Conservation (phyloP, 495 filamentous ascomycete genomes). For the Penicillium paxilli region DNA sequence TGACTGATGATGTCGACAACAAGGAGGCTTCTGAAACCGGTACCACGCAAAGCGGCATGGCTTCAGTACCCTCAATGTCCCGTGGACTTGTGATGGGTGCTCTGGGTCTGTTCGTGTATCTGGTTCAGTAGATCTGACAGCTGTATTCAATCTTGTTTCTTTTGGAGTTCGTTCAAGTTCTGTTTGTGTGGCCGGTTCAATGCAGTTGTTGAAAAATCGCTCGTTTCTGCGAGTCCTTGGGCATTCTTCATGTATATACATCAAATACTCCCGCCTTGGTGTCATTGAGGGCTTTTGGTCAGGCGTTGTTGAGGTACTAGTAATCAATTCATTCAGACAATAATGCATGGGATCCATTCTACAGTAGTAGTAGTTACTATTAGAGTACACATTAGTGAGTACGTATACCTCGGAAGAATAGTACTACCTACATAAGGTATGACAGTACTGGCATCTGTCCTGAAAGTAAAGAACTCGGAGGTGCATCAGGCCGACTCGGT, state of each 20-base stretch:
- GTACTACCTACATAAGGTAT: no score
- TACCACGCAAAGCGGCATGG: constrained; percentile 16
- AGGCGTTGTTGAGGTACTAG: constrained; percentile 15
- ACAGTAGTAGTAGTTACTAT: no score
- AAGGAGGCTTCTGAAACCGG: constrained; percentile 16
- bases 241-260: constrained; percentile 23
- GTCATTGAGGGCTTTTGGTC: constrained; percentile 14
- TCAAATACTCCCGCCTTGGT: constrained; percentile 14
- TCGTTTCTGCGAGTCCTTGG: constrained; percentile 1
- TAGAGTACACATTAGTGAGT: no score
- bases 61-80: constrained; percentile 15
- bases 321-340: constrained; percentile 6
- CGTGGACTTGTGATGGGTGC: constrained; percentile 15
- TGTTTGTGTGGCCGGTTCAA: constrained; percentile 2
- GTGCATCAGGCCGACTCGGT: no score
- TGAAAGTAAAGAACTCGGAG: no score
- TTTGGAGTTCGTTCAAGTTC: not conserved
- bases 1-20: constrained; percentile 7
- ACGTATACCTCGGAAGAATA: no score
- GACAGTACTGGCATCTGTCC: no score
- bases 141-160: not conserved
- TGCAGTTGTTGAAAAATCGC: not conserved
- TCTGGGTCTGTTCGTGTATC: constrained; percentile 14
- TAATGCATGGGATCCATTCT: no score
- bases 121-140: constrained; percentile 10